Percentiles rank a stretch among this genome's conserved stretches.
phyloP scores from a whole-genome alignment of 768 basidiomycete species.

The Fibroporia radiculosa region DNA sequence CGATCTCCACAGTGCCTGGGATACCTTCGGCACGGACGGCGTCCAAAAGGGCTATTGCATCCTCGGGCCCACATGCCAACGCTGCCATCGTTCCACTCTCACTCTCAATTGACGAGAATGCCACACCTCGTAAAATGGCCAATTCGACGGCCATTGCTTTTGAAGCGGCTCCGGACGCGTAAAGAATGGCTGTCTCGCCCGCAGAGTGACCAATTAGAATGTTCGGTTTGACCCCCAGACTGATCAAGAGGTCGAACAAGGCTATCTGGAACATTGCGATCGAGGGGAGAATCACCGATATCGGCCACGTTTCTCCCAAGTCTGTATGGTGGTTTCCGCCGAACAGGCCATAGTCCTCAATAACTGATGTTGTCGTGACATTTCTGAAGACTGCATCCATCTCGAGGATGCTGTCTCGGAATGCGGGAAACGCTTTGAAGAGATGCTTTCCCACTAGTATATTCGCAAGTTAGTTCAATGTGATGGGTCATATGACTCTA shows the following conservation, averaged over 20 bases:
- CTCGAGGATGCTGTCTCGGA: conserved; percentile 30
- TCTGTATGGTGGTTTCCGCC: conserved; percentile 5
- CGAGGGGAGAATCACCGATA: conserved; percentile 32
- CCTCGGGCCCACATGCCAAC: conserved; percentile 25
- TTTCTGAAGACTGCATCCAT: conserved; percentile 28
- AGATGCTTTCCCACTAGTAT: conserved; percentile 30
- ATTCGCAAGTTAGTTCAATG: not conserved
- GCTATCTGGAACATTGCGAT: conserved; percentile 41
- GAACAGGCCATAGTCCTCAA: conserved; percentile 31
- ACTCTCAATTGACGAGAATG: conserved; percentile 27
- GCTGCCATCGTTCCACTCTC: conserved; percentile 39
- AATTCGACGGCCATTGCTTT: conserved; percentile 36
- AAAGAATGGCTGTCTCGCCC: conserved; percentile 37
- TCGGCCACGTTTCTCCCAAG: conserved; percentile 21
- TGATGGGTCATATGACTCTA: conserved; percentile 1
- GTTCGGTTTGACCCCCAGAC: conserved; percentile 30
- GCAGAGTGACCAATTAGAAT: conserved; percentile 40
- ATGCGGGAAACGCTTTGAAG: conserved; percentile 26
- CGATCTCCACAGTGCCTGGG: conserved; percentile 27
- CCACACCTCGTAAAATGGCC: conserved; percentile 33
- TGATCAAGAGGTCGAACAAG: conserved; percentile 31
- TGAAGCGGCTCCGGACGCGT: conserved; percentile 34
- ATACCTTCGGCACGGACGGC: conserved; percentile 8
- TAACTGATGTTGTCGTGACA: conserved; percentile 28
- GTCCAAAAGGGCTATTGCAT: conserved; percentile 22